Conservation (phyloP, 2,329 filamentous ascomycete genomes). For the Trichophyton rubrum region DNA sequence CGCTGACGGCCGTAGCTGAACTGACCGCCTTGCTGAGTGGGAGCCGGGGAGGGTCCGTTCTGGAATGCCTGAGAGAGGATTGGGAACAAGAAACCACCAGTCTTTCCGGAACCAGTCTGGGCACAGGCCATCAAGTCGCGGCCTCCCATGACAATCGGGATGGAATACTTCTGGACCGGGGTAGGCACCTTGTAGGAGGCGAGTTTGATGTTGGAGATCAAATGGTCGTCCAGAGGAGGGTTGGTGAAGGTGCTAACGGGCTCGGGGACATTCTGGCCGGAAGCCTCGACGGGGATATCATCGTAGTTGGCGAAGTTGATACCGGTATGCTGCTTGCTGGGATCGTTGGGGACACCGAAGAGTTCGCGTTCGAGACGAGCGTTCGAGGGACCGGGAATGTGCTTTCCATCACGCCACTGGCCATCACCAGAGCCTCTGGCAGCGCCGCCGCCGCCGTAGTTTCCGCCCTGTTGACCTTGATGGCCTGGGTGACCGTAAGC, state of each 20-base stretch:
- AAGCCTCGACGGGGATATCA: conserved; percentile 96
- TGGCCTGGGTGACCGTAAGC: conserved; percentile 48
- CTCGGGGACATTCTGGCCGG: conserved; percentile 84
- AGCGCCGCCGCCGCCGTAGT: conserved; percentile 26
- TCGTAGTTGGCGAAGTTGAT: conserved; percentile 99
- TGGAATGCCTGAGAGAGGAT: conserved; percentile 96
- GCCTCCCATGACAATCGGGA: conserved; percentile 95
- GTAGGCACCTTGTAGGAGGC: conserved; percentile 93
- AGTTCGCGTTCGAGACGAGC: conserved; percentile 86
- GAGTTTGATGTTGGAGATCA: conserved; percentile 84
- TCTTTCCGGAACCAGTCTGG: conserved; percentile 99
- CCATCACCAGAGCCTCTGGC: conserved; percentile 84
- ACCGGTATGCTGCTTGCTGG: conserved; percentile 88
- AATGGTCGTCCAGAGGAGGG: conserved; percentile 87
- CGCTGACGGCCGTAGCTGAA: conserved; percentile 77
- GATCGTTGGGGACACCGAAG: conserved; percentile 81
- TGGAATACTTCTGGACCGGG: conserved; percentile 98
- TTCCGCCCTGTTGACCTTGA: conserved; percentile 35
- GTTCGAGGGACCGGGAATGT: conserved; percentile 80
- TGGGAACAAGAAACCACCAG: conserved; percentile 97
- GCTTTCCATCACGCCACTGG: conserved; percentile 93
- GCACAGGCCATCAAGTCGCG: conserved; percentile 99
- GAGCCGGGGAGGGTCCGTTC: conserved; percentile 64
- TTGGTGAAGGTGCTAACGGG: conserved; percentile 83
- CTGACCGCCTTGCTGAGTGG: conserved; percentile 48